Percentiles rank a stretch among this genome's conserved stretches.
Conservation (phyloP, 129 eudicot genomes). For the Centrapalus pauciflorus region DNA sequence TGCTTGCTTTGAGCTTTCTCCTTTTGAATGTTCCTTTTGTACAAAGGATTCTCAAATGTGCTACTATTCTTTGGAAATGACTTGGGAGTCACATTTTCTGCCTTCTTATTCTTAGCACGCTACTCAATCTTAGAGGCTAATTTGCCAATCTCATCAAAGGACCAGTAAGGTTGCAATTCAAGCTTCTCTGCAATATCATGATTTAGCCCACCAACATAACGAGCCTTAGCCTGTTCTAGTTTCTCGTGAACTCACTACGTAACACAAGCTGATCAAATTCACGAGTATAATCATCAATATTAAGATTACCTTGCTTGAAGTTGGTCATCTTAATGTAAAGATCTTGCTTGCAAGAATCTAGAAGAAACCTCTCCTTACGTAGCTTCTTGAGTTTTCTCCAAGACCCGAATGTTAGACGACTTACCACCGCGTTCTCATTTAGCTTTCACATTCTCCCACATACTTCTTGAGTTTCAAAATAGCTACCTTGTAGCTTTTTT, state of each 20-base stretch:
- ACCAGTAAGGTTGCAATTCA: background rate
- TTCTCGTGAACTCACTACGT: background rate
- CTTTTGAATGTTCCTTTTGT: too few species aligned
- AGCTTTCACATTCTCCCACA: constrained; percentile 5
- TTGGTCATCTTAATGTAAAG: background rate
- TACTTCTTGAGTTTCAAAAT: constrained; percentile 1
- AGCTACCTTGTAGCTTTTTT: background rate
- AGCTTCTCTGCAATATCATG: background rate
- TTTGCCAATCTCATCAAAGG: too few species aligned
- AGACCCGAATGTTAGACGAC: background rate
- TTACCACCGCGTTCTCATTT: background rate
- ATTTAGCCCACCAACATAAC: background rate
- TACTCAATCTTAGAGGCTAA: too few species aligned
- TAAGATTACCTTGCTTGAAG: background rate
- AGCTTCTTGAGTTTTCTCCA: background rate
- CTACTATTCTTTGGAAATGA: too few species aligned
- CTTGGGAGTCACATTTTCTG: too few species aligned
- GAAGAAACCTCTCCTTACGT: background rate
- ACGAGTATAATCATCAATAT: constrained; percentile 1
- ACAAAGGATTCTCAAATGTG: too few species aligned
- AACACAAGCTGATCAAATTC: background rate
- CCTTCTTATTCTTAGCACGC: too few species aligned
- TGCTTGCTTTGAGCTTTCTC: background rate
- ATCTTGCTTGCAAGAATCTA: background rate
- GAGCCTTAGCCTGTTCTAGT: background rate